Base-by-base conservation (phyloP, 208 protist genomes). In the Acanthamoeba rhysodes region DNA sequence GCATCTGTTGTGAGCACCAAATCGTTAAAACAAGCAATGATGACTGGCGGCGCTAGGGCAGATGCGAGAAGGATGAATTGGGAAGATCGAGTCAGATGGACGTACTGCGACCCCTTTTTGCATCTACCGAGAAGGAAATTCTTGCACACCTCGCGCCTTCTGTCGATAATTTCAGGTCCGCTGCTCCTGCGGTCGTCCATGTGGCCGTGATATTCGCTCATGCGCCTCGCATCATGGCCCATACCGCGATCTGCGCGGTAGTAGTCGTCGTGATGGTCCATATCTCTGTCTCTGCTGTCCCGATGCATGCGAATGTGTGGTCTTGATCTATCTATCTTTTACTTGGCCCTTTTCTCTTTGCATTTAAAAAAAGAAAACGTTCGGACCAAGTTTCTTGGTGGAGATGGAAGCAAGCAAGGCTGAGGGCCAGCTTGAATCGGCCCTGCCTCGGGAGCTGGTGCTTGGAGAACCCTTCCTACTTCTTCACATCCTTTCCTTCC, bases 401-500 rank as follows among this genome's bases (percentile, higher is more conserved):
- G 9, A 64, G 18, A 64, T n/a, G 16, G 57, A 64, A 64, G 57
- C 57, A 27, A 64, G 16, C 16, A 20, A 64, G 4, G 57, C 9
- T 10, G 57, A 8, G 14, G 16, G 22, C 16, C 16, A 27, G 45
- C 45, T 50, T 50, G 45, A 50, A 50, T 50, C 45, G 45, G 45
- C 45, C 10, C 45, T 64, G 57, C 57, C 57, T 27, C 48, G 78
- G 37, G 37, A 85, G 14, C 78, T 85, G 12, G 48, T 57, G 45
- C 22, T 59, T 34, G 48, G 78, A 1, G 78, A 59, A 29, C 78
- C 78, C 29, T 50, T 59, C 7, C 37, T 85, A 14, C 78, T 85
- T 24, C 78, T 85, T 85, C 78, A 85, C 78, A 55, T 85, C n/a
- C 48, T 85, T 34, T 85, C 78, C 14, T 85, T 59, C 78, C 37